These are phyloP conservation scores for Metschnikowia anglica DNA, from an alignment of 805 yeast genomes.

Conservation along the genomic window DNA sequence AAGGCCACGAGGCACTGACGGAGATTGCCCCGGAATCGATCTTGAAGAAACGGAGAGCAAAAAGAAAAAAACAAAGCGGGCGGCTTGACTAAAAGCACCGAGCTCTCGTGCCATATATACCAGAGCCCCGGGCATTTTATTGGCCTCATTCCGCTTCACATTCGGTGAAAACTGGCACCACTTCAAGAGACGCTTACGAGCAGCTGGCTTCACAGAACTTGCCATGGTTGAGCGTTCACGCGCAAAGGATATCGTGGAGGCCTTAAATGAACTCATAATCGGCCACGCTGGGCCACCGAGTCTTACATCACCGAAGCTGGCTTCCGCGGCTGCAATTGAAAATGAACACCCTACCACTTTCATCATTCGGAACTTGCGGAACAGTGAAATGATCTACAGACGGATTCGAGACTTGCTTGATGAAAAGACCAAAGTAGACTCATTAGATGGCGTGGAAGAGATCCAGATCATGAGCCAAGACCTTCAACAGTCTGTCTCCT, in stretches of 20 bases:
- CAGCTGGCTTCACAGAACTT: neutral
- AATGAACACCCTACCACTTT: neutral
- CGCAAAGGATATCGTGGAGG: neutral
- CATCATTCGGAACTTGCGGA: neutral
- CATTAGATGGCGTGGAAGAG: constrained; percentile 1
- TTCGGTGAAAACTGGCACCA: no score
- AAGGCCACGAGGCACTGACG: no score
- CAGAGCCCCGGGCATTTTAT: no score
- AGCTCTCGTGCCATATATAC: no score
- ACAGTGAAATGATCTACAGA: neutral
- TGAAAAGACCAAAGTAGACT: neutral
- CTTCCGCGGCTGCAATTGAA: no score
- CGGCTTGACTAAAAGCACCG: no score
- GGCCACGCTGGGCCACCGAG: neutral
- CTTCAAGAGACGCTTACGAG: neutral
- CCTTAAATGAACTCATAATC: neutral
- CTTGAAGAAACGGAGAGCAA: no score
- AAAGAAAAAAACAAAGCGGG: no score
- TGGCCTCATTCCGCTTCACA: no score
- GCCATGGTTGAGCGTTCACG: neutral
- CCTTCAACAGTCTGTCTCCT: neutral
- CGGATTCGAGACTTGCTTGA: neutral
- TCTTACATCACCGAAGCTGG: neutral
- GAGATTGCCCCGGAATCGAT: no score
- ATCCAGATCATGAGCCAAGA: neutral